Conservation (phyloP, 345 rosid species). For the Nephelium lappaceum region DNA sequence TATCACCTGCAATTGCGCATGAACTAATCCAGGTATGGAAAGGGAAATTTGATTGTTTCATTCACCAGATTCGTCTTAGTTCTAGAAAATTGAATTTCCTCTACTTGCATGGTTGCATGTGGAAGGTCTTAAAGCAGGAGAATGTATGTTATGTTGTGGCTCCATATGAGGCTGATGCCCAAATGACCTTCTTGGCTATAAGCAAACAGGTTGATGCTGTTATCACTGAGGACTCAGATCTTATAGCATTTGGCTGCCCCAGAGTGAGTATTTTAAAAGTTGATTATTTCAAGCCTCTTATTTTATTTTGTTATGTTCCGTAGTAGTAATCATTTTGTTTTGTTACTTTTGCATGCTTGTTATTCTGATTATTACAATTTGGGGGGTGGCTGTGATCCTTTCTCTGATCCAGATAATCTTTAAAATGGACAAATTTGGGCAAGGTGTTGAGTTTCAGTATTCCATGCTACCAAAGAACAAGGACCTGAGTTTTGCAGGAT, state of each 20-base stretch:
- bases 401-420: conserved; percentile 63
- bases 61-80: not conserved
- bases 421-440: conserved; percentile 98
- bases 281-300: conserved; percentile 14
- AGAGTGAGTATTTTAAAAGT: conserved; percentile 59
- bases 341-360: not conserved
- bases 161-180: conserved; percentile 98
- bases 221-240: conserved; percentile 97
- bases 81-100: not conserved
- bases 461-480: conserved; percentile 69
- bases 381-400: not conserved
- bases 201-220: conserved; percentile 85
- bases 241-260: conserved; percentile 95
- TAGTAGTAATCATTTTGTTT: conserved; percentile 3
- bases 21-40: conserved; percentile 74
- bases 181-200: conserved; percentile 90
- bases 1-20: conserved; percentile 89
- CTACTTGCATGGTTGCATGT: conserved; percentile 32
- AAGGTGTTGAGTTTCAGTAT: conserved; percentile 77
- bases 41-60: not conserved
- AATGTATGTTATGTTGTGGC: conserved; percentile 76
- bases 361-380: conserved; percentile 16
- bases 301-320: not conserved
- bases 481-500: conserved; percentile 68
- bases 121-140: conserved; percentile 80